phyloP scores from a whole-genome alignment of 805 yeast species.

The Ogataea pilisensis region DNA sequence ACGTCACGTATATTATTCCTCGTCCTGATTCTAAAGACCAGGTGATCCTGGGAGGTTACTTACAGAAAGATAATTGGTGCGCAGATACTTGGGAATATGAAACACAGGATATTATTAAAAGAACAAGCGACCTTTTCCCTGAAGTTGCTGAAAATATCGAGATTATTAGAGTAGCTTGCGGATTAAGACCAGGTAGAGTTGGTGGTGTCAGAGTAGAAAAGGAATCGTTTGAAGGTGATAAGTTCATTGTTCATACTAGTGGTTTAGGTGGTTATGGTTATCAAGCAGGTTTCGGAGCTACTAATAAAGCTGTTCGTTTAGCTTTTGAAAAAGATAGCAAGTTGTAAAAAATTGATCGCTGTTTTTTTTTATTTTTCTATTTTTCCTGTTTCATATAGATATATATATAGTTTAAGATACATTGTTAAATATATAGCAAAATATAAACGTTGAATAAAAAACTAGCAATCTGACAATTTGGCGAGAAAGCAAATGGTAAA shows the following conservation, averaged over 20 bases:
- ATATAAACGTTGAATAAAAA: too few species aligned
- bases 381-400: background rate
- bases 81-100: constrained; percentile 47
- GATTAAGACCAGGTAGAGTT: constrained; percentile 69
- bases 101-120: constrained; percentile 44
- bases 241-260: constrained; percentile 59
- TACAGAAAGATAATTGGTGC: constrained; percentile 60
- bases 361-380: too few species aligned
- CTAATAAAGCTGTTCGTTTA: constrained; percentile 39
- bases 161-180: constrained; percentile 63
- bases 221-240: constrained; percentile 40
- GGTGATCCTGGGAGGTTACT: constrained; percentile 70
- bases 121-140: constrained; percentile 53
- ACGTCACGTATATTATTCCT: constrained; percentile 68
- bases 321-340: constrained; percentile 1
- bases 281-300: constrained; percentile 65
- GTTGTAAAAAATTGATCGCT: too few species aligned
- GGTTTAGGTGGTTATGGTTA: constrained; percentile 69
- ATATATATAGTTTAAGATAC: background rate
- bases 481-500: too few species aligned
- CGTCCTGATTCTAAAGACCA: constrained; percentile 65
- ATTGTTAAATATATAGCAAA: too few species aligned
- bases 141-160: constrained; percentile 43
- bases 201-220: constrained; percentile 73
- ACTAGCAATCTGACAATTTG: too few species aligned